Evolutionary conservation across 2,329 filamentous ascomycete species (phyloP).

Genomic region (Exophiala dermatitidis): DNA sequence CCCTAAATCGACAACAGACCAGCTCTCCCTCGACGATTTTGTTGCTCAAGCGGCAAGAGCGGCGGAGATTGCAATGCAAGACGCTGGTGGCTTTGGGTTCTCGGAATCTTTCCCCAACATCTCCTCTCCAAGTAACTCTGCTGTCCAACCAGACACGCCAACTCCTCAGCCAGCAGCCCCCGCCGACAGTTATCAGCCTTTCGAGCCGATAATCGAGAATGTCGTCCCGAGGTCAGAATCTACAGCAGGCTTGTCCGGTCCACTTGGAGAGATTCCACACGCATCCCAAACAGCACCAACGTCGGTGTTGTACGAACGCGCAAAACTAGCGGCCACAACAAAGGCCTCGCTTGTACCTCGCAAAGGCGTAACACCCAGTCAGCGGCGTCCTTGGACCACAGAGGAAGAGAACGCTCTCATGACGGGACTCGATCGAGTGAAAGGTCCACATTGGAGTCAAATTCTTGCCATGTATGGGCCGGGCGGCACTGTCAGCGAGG

Average conservation of each 20-base stretch:
- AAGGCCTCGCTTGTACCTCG: conserved; percentile 49
- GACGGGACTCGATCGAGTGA: conserved; percentile 78
- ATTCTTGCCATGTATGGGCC: conserved; percentile 77
- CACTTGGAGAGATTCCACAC: conserved; percentile 28
- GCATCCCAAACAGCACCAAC: conserved; percentile 45
- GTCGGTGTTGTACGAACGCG: conserved; percentile 52
- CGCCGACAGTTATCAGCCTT: conserved; percentile 1
- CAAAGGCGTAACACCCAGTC: conserved; percentile 47
- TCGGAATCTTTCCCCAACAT: conserved; percentile 21
- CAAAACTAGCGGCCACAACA: conserved; percentile 48
- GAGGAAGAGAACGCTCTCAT: conserved; percentile 88
- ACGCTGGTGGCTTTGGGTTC: conserved; percentile 29
- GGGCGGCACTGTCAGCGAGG: conserved; percentile 70
- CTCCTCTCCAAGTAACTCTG: conserved; percentile 22
- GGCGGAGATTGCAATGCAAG: conserved; percentile 43
- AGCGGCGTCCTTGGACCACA: conserved; percentile 74
- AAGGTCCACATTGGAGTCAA: conserved; percentile 88
- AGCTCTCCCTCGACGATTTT: conserved; percentile 36
- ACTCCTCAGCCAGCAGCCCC: neutral
- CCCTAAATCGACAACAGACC: neutral
- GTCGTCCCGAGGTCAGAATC: neutral
- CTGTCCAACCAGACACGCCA: conserved; percentile 7
- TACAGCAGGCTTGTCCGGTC: neutral
- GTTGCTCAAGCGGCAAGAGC: conserved; percentile 43
- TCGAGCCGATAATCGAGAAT: conserved; percentile 6